Conservation (phyloP, 1,139 yeast species). For the Sugiyamaella castrensis region DNA sequence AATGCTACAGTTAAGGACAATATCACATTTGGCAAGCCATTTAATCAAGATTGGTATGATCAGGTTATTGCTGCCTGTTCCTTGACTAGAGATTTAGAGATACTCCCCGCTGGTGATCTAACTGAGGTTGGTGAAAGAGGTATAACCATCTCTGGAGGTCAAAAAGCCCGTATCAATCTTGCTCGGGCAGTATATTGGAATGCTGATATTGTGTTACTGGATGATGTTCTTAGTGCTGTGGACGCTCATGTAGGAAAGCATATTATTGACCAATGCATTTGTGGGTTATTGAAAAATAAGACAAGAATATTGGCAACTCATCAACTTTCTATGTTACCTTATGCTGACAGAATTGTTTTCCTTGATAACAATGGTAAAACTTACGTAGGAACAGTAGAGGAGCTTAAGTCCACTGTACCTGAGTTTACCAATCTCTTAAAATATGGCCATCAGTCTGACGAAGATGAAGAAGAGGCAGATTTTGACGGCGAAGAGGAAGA, state of each 20-base stretch:
- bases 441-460: slow-evolving; percentile 42
- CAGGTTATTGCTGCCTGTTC: slow-evolving; percentile 63
- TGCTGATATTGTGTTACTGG: slow-evolving; percentile 65
- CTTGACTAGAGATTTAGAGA: slow-evolving; percentile 62
- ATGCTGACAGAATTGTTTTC: slow-evolving; percentile 68
- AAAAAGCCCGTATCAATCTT: slow-evolving; percentile 78
- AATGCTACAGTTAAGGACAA: slow-evolving; percentile 77
- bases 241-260: slow-evolving; percentile 88
- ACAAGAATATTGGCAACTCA: slow-evolving; percentile 85
- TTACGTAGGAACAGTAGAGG: slow-evolving; percentile 48
- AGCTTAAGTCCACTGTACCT: slow-evolving; percentile 45
- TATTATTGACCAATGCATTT: slow-evolving; percentile 67
- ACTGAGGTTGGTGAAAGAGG: slow-evolving; percentile 95
- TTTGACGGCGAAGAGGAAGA: slow-evolving; percentile 21
- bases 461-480: slow-evolving; percentile 32
- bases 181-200: slow-evolving; percentile 82
- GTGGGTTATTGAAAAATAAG: slow-evolving; percentile 53
- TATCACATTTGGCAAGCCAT: slow-evolving; percentile 65
- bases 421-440: slow-evolving; percentile 54
- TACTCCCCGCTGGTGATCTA: slow-evolving; percentile 74
- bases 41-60: slow-evolving; percentile 53
- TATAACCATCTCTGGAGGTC: slow-evolving; percentile 89
- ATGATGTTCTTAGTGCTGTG: slow-evolving; percentile 87
- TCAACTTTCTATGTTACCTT: slow-evolving; percentile 65
- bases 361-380: slow-evolving; percentile 62